Evolutionary conservation across 2,329 filamentous ascomycete species (phyloP), one percentile per base, ranked within the genome.

Genomic region (Fonsecaea pugnacius): DNA sequence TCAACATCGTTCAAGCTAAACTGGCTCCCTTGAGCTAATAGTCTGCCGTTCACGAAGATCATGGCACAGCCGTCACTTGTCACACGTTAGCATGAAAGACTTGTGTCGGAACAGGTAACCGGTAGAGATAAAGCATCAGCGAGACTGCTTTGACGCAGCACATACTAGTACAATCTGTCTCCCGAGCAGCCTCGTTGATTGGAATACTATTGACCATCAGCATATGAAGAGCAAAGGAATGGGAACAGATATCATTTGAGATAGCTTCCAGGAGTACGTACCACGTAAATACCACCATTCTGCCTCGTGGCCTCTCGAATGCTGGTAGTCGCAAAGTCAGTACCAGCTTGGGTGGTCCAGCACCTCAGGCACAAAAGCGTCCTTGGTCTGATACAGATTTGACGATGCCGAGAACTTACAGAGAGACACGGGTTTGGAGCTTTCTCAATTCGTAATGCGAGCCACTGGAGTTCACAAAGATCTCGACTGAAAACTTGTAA

Each of bases 1-100:
- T 48, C 43, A 9, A 48, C 43, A 18, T 48, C 43, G 57, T 67
- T 46, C 58, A 46, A 66, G 66, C 51, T 52, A 63, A 75, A 74
- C 50, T 75, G 73, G 16, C 66, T 65, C 1, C 71, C 71, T 64
- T 73, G 73, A 16, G 72, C 73, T 24, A 75, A 63, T 18, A 71
- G 61, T 53, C 70, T 67, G 12, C 72, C 55, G 21, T 48, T 48
- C 43, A 48, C 43, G 16, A 48, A 24, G 43, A 48, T 48, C 43
- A 48, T 48, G 43, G 43, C 43, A 4, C 43, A 48, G 18, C 43
- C 43, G 14, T 48, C 43, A 14, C 43, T 48, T 48, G 8, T 24
- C 21, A 10, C 4, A 14, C 3, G 21, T 48, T 48, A 48, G 43
- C 43, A 27, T 18, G 14, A 27, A 40, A 48, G 5, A 3, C 21